Evolutionary conservation across 768 basidiomycete species (phyloP), one percentile per base, ranked within the genome.

Genomic region (Tulasnella sp.): DNA sequence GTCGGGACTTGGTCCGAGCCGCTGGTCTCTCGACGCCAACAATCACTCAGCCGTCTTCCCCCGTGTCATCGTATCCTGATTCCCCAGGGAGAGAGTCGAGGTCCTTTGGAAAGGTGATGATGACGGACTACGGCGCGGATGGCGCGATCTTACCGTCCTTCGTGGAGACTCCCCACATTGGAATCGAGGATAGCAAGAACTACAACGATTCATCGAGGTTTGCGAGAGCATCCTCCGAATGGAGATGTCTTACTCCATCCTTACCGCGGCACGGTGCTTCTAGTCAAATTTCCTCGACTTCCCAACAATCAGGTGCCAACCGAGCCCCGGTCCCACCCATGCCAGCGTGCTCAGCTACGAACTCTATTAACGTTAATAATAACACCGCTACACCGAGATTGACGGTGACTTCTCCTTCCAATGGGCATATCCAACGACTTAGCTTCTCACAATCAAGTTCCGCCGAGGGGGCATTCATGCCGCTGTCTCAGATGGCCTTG

Each of bases 401-500:
- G 19, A 50, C 48, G 12, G 39, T 42, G n/a, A 50, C 48, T 4
- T 50, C 48, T 25, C 48, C 48, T 2, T 50, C 48, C 4, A 33
- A 33, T 3, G n/a, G n/a, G n/a, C n/a, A n/a, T n/a, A n/a, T n/a
- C n/a, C 19, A 19, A 3, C 46, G 29, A 32, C 4, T 19, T 24
- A 2, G 33, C 29, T 4, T 45, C 12, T 12, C 34, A 4, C 13
- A 13, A 8, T 50, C 48, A 6, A 50, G 20, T 22, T 24, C 43
- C 9, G 43, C 43, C 6, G 20, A 50, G 37, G 48, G 35, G 9
- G 37, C 37, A 6, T 50, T 50, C 48, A 39, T 41, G 24, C 24
- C 82, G 22, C 62, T 87, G 46, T 69, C 81, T 7, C 85, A 86
- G 64, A 82, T 87, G 83, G 83, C 73, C 43, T 61, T 86, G 60